phyloP scores from a whole-genome alignment of 768 basidiomycete genomes.

The Hericium alpestre region DNA sequence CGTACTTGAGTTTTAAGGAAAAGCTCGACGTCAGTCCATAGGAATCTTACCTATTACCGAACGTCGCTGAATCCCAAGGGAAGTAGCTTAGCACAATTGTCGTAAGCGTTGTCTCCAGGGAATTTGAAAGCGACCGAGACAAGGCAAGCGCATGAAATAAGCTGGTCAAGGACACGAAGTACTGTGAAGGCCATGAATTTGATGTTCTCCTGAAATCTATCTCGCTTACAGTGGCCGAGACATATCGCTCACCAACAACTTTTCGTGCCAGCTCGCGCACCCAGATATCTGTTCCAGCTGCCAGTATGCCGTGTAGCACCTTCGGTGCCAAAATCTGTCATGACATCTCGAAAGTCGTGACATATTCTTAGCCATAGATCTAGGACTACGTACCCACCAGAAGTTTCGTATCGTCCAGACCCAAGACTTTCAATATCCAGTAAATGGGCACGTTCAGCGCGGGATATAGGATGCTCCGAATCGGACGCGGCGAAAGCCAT shows the following conservation, averaged over 20 bases:
- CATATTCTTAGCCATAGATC: not conserved
- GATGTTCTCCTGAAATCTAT: not conserved
- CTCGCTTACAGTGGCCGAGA: constrained; percentile 49
- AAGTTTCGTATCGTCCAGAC: constrained; percentile 42
- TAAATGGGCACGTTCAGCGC: constrained; percentile 72
- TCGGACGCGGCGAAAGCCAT: constrained; percentile 63
- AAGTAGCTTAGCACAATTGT: constrained; percentile 68
- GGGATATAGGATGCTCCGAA: constrained; percentile 77
- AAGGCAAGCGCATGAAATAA: constrained; percentile 81
- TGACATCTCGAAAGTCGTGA: not conserved
- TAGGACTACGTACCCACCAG: constrained; percentile 43
- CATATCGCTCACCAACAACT: constrained; percentile 48
- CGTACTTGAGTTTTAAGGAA: too few relatives aligned
- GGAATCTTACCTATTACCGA: constrained; percentile 8
- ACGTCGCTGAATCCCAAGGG: constrained; percentile 44
- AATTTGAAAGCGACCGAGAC: constrained; percentile 86
- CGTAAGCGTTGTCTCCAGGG: constrained; percentile 80
- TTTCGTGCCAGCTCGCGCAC: constrained; percentile 49
- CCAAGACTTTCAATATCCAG: constrained; percentile 47
- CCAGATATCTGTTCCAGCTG: constrained; percentile 73
- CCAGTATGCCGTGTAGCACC: constrained; percentile 63
- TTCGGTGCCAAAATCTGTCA: constrained; percentile 64
- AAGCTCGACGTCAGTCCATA: too few relatives aligned
- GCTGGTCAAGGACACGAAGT: constrained; percentile 71
- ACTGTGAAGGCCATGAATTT: constrained; percentile 29